Conservation (phyloP, 306 rosid genomes). For the Cajanus cajan region DNA sequence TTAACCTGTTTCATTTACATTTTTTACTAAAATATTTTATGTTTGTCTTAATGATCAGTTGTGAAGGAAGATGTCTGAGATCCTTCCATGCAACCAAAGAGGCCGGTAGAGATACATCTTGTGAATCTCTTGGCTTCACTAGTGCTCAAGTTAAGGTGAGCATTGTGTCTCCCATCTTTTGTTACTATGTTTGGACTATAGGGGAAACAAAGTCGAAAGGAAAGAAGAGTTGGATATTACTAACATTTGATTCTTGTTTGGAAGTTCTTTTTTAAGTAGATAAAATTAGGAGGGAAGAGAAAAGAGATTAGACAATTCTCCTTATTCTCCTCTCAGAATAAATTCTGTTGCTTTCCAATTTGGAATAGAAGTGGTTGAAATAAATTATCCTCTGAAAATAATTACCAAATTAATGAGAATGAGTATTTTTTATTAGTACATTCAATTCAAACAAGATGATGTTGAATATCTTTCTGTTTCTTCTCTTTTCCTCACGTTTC, state of each 20-base stretch:
- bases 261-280: neutral
- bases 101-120: conserved; percentile 25
- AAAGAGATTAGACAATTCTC: neutral
- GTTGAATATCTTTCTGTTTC: neutral
- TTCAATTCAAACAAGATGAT: neutral
- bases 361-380: neutral
- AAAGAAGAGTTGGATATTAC: neutral
- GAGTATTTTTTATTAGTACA: neutral
- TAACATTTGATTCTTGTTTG: neutral
- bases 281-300: neutral
- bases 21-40: neutral
- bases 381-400: neutral
- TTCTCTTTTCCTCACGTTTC: neutral
- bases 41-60: conserved; percentile 40
- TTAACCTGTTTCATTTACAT: neutral
- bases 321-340: neutral
- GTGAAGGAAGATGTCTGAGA: conserved; percentile 74
- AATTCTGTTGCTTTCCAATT: neutral
- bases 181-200: neutral
- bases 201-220: neutral
- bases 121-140: conserved; percentile 60
- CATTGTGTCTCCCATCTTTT: neutral
- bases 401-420: conserved; percentile 8
- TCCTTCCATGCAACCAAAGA: conserved; percentile 59
- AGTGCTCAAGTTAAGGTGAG: conserved; percentile 44